Evolutionary conservation across 306 rosid genomes (phyloP), one percentile per base, ranked within the genome.

Genomic region (Adenanthera pavonina): DNA sequence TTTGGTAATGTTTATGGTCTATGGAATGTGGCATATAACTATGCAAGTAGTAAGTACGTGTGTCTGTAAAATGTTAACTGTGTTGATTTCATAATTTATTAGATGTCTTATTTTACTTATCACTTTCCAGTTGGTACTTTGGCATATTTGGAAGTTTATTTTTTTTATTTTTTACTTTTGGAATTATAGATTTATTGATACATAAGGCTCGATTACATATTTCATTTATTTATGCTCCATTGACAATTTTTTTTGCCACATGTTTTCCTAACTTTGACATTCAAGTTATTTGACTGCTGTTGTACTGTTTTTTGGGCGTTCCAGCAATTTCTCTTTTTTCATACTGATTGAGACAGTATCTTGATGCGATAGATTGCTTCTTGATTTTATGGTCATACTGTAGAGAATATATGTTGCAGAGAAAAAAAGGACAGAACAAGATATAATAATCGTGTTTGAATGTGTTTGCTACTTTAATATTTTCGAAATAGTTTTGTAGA

Each of bases 271-370:
- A 40, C 19, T 66, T 34, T 76, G 48, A 35, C 59, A 48, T 51
- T 16, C 14, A 19, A 68, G 51, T 76, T 41, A 69, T 76, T 82
- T 48, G 57, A 46, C 69, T 47, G 65, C 48, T 76, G 54, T 78
- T 76, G 25, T 40, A 52, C 62, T 41, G n/a, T 34, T 76, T 62
- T 41, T 67, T 75, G 25, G 75, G 54, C 68, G 54, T 68, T 69
- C 34, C 30, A 68, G 68, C 30, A 48, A 60, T 56, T 66, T 25
- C 62, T 76, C 66, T 46, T 35, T 48, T 82, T 35, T 53, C 47
- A 60, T 25, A n/a, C n/a, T 1, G 2, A 10, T 71, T 11, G 74
- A n/a, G n/a, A n/a, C n/a, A 34, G 33, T 51, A 12, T 61, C 61
- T 81, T 73, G 44, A 60, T 43, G 47, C 33, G 33, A 7, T 40